These are phyloP conservation scores for Aspergillus haitiensis DNA, from an alignment of 495 filamentous ascomycete genomes.

Conservation along the genomic window DNA sequence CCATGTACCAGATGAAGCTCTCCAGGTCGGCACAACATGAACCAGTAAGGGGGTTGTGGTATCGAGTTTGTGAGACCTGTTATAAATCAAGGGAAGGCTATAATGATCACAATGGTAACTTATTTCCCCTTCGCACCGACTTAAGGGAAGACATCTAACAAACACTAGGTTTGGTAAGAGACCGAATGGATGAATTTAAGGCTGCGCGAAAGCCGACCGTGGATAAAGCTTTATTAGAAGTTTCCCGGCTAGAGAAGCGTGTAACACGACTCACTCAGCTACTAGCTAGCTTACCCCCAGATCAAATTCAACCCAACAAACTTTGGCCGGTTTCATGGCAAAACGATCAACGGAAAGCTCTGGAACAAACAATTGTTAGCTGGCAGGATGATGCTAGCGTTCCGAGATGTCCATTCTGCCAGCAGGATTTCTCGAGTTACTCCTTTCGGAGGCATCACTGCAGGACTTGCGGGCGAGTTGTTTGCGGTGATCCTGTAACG, in stretches of 20 bases:
- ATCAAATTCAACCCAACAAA: conserved; percentile 53
- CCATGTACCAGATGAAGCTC: conserved; percentile 99
- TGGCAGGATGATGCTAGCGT: conserved; percentile 94
- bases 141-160: conserved; percentile 20
- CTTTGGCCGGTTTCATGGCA: conserved; percentile 61
- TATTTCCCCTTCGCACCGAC: background rate
- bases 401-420: conserved; percentile 82
- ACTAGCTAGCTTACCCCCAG: conserved; percentile 66
- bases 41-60: conserved; percentile 90
- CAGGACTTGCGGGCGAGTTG: conserved; percentile 85
- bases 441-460: conserved; percentile 92
- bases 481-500: conserved; percentile 83
- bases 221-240: conserved; percentile 80
- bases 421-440: conserved; percentile 89
- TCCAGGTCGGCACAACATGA: conserved; percentile 88
- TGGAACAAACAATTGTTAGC: conserved; percentile 89
- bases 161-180: conserved; percentile 53
- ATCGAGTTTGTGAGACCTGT: conserved; percentile 93
- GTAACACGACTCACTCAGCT: conserved; percentile 87
- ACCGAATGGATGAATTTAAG: conserved; percentile 69
- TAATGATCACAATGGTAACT: conserved; percentile 75
- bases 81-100: conserved; percentile 96
- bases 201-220: conserved; percentile 70
- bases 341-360: conserved; percentile 65
- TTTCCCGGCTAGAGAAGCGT: conserved; percentile 86